Conservation (phyloP, 2,329 filamentous ascomycete genomes). For the Exophiala mesophila region DNA sequence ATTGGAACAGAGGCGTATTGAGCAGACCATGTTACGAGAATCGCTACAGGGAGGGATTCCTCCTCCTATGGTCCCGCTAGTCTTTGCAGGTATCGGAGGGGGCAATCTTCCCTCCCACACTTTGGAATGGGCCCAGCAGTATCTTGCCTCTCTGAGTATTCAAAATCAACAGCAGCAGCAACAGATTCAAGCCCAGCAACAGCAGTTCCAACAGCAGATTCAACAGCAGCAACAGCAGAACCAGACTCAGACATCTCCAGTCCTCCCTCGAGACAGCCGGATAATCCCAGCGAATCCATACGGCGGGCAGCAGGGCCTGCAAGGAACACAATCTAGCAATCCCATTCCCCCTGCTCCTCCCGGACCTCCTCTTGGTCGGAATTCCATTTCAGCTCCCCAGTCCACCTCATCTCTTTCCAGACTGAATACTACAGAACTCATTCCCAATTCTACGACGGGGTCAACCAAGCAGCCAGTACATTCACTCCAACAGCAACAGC, state of each 20-base stretch:
- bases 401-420: conserved; percentile 34
- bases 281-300: conserved; percentile 36
- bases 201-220: conserved; percentile 21
- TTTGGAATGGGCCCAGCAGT: conserved; percentile 65
- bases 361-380: conserved; percentile 17
- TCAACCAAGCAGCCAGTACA: conserved; percentile 45
- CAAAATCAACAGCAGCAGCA: conserved; percentile 43
- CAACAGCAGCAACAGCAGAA: conserved; percentile 24
- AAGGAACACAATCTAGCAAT: conserved; percentile 19
- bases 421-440: conserved; percentile 40
- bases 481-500: conserved; percentile 51
- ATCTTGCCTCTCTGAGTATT: conserved; percentile 43
- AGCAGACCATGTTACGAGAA: conserved; percentile 66
- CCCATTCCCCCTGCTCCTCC: conserved; percentile 18
- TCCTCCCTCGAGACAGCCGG: conserved; percentile 31
- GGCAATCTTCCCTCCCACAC: conserved; percentile 57
- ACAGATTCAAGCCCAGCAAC: conserved; percentile 25
- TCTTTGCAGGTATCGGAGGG: conserved; percentile 68
- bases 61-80: conserved; percentile 67
- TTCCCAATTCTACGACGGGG: conserved; percentile 22
- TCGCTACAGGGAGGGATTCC: conserved; percentile 67
- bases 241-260: conserved; percentile 23
- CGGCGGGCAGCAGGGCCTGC: conserved; percentile 19
- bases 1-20: conserved; percentile 66
- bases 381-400: conserved; percentile 28